These are phyloP conservation scores for Candida insectalens DNA, from an alignment of 805 yeast genomes.

Conservation along the genomic window DNA sequence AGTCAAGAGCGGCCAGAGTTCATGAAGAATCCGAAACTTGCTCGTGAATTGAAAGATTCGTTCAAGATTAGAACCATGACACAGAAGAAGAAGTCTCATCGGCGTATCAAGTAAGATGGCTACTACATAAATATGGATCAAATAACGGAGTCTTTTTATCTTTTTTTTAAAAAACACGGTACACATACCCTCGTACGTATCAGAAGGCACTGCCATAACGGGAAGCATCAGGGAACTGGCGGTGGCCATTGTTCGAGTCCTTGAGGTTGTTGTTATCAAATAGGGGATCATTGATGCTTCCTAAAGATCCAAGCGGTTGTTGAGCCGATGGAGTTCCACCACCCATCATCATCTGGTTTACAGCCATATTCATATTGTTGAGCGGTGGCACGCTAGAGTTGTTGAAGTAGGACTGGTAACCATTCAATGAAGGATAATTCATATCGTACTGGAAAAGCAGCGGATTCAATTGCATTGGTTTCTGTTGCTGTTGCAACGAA, in stretches of 20 bases:
- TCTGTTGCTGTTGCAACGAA: not conserved
- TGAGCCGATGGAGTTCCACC: too few species aligned
- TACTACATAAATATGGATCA: too few species aligned
- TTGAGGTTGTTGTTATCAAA: too few species aligned
- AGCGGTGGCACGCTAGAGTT: not conserved
- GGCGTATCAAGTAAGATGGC: too few species aligned
- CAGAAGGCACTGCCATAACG: not conserved
- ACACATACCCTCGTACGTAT: constrained; percentile 8
- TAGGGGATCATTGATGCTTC: too few species aligned
- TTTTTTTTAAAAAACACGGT: too few species aligned
- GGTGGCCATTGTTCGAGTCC: too few species aligned
- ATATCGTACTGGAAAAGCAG: not conserved
- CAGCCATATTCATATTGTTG: constrained; percentile 3
- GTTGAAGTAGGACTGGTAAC: not conserved
- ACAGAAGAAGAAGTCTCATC: constrained; percentile 30
- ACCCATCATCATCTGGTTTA: constrained; percentile 3
- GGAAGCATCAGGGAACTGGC: too few species aligned
- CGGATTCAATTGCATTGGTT: not conserved
- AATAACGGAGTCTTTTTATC: too few species aligned
- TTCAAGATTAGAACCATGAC: constrained; percentile 32
- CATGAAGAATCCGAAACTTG: constrained; percentile 33
- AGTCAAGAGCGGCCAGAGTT: constrained; percentile 40
- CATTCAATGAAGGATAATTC: too few species aligned
- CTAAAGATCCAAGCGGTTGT: too few species aligned
- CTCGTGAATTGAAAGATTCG: constrained; percentile 37